Evolutionary conservation across 2,329 filamentous ascomycete genomes (phyloP), one percentile per base, ranked within the genome.

Genomic region (Endocalyx cinctus): DNA sequence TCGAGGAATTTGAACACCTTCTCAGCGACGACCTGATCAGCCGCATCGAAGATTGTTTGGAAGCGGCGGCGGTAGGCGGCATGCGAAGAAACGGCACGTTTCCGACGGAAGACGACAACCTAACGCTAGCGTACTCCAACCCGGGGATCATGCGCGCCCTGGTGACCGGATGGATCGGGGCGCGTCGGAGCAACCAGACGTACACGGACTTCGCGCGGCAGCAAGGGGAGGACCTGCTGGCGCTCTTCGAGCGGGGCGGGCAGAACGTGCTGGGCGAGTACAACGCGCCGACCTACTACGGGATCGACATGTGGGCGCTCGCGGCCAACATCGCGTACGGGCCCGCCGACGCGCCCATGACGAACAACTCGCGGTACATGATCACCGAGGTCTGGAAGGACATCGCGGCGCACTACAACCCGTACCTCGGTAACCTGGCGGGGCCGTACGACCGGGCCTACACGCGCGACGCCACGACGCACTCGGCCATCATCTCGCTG

Each of bases 261-360:
- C 39, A 43, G 30, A 26, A 45, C 26, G 35, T 54, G 6, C 43
- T 64, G 1, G 54, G 51, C 12, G 62, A 65, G 38, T 64, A 63
- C 41, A 64, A 64, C 22, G 53, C 58, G 4, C 60, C 62, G 3
- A 63, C 57, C 2, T 64, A 64, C 44, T 64, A 63, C 27, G 62
- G 62, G 22, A 59, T 63, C 41, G 61, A 64, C 35, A 43, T 58
- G 20, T 65, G 58, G 55, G 62, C 59, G 0, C 51, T 69, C 5
- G 60, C 51, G 0, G 57, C 57, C 5, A 59, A 55, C 28, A 55
- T 63, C 11, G 57, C 56, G 15, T 64, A 64, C 37, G 61, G 60
- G 0, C 47, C 54, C 2, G 29, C 33, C 10, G 49, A 51, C 29
- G 42, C 51, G 1, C 49, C 52, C 23, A 45, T 61, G 42, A 60